A percentile compares a stretch with the other conserved stretches of the same genome.
phyloP scores from a whole-genome alignment of 2,329 filamentous ascomycete species.

The Phaeosphaeria sp. region DNA sequence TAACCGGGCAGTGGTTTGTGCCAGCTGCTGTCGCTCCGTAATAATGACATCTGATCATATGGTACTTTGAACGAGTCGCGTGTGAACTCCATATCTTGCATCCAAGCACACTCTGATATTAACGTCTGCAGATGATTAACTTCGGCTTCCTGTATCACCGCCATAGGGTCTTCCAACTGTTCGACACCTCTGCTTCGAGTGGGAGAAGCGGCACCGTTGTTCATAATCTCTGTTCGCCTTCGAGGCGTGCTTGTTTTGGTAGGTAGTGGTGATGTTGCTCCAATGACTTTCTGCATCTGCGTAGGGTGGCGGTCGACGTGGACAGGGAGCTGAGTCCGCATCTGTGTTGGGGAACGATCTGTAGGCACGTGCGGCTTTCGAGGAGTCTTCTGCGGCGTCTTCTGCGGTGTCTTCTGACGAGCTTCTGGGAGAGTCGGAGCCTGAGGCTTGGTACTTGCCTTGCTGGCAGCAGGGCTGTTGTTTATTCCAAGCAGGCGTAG shows the following conservation, averaged over 20 bases:
- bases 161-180: background rate
- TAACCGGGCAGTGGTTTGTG: constrained; percentile 39
- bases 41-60: constrained; percentile 56
- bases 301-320: background rate
- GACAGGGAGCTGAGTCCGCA: background rate
- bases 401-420: background rate
- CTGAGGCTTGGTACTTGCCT: background rate
- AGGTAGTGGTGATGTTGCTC: background rate
- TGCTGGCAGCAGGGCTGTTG: background rate
- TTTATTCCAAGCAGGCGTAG: constrained; percentile 1
- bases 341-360: background rate
- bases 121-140: constrained; percentile 7
- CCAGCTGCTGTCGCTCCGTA: constrained; percentile 53
- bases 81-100: constrained; percentile 29
- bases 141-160: background rate
- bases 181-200: background rate
- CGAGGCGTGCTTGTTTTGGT: background rate
- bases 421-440: background rate
- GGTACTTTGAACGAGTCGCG: constrained; percentile 42
- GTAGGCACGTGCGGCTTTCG: background rate
- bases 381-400: background rate
- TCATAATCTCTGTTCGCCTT: background rate
- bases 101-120: constrained; percentile 26
- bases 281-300: background rate
- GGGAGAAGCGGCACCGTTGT: background rate